Evolutionary conservation across 495 filamentous ascomycete genomes (phyloP).

Genomic region (Thermochaetoides thermophila): DNA sequence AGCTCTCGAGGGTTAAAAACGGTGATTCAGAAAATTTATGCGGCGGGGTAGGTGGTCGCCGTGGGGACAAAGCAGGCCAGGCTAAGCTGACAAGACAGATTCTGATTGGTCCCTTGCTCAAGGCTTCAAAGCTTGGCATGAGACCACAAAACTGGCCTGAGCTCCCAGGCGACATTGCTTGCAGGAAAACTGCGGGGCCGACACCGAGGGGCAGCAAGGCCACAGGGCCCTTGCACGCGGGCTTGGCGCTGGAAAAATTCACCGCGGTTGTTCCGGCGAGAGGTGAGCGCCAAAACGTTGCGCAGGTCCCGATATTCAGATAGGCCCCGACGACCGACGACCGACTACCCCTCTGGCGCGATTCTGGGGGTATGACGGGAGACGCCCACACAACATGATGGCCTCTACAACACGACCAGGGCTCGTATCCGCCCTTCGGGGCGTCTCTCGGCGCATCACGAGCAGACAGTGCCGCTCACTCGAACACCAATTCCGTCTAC

Average conservation of each 20-base stretch:
- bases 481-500: constrained; percentile 14
- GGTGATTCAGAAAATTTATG: constrained; percentile 19
- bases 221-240: no score
- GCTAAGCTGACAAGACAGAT: no score
- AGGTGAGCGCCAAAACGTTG: constrained; percentile 2
- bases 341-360: constrained; percentile 8
- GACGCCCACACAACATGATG: constrained; percentile 15
- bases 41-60: constrained; percentile 21
- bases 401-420: constrained; percentile 16
- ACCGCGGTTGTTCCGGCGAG: constrained; percentile 13
- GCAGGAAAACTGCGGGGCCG: no score
- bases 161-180: no score
- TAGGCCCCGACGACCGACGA: no score
- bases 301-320: no score
- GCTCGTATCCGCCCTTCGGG: constrained; percentile 13
- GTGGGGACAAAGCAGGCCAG: no score
- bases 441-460: constrained; percentile 6
- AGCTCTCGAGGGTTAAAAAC: constrained; percentile 8
- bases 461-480: constrained; percentile 12
- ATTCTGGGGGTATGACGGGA: constrained; percentile 12
- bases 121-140: neutral
- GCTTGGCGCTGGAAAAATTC: constrained; percentile 14
- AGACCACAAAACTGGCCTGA: constrained; percentile 5
- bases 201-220: no score
- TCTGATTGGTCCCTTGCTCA: neutral